Percentiles rank a stretch among this genome's conserved stretches.
phyloP scores from a whole-genome alignment of 2,329 filamentous ascomycete genomes.

The Nothophoma quercina region DNA sequence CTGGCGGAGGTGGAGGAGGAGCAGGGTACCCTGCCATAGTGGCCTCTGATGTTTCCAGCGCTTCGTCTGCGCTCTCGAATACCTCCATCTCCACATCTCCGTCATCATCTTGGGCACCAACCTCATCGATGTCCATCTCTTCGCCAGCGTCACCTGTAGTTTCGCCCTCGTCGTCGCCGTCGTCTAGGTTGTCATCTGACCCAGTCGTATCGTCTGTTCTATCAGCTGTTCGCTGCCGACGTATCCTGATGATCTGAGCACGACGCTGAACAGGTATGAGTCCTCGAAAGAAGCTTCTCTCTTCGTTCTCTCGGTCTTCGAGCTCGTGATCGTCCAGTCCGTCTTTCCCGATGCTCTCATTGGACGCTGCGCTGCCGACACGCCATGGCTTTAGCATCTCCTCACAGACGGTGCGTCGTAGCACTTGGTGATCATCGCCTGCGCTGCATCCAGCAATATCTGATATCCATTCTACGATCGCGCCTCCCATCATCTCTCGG shows the following conservation, averaged over 20 bases:
- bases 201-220: constrained; percentile 56
- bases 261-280: constrained; percentile 38
- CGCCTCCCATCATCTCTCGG: constrained; percentile 97
- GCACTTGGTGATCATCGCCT: constrained; percentile 77
- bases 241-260: constrained; percentile 36
- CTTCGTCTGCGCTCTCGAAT: constrained; percentile 63
- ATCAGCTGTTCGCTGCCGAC: constrained; percentile 42
- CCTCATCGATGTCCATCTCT: constrained; percentile 58
- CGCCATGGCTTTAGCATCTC: constrained; percentile 90
- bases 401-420: constrained; percentile 85
- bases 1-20: constrained; percentile 62
- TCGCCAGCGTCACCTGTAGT: constrained; percentile 46
- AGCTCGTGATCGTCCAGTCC: constrained; percentile 83
- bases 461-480: constrained; percentile 93
- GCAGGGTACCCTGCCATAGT: constrained; percentile 79
- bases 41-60: constrained; percentile 77
- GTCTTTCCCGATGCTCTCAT: constrained; percentile 77
- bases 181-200: constrained; percentile 54
- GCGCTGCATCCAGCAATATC: constrained; percentile 92
- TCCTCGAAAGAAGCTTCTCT: constrained; percentile 37
- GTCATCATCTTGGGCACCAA: constrained; percentile 56
- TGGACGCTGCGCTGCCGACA: constrained; percentile 81
- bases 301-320: constrained; percentile 60
- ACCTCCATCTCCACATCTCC: constrained; percentile 60
- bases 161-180: constrained; percentile 58